Conservation (phyloP, 768 basidiomycete species). For the Tulasnella sp. region DNA sequence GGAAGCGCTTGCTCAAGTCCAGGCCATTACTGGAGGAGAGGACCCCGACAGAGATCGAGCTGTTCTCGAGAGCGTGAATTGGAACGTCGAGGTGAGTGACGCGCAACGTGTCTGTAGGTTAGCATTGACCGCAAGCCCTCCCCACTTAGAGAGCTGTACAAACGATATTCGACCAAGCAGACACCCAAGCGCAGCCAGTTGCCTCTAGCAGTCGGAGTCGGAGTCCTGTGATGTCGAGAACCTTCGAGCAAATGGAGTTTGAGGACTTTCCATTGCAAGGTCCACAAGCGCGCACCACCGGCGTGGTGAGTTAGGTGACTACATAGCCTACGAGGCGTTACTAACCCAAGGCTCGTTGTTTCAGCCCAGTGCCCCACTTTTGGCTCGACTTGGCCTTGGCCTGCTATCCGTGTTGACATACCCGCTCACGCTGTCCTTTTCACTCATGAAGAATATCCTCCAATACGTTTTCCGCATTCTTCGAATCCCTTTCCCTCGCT, state of each 20-base stretch:
- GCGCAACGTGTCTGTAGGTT: not conserved
- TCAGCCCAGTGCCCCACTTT: not conserved
- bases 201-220: constrained; percentile 31
- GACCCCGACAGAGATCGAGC: constrained; percentile 53
- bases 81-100: constrained; percentile 57
- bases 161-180: constrained; percentile 40
- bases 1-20: constrained; percentile 34
- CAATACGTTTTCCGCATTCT: constrained; percentile 57
- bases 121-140: constrained; percentile 5
- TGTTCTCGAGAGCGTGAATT: constrained; percentile 51
- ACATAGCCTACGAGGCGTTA: constrained; percentile 5
- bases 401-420: constrained; percentile 30
- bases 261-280: constrained; percentile 41
- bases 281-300: constrained; percentile 8
- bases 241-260: constrained; percentile 27
- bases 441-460: constrained; percentile 47
- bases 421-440: constrained; percentile 49
- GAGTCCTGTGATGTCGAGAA: not conserved
- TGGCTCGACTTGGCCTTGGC: constrained; percentile 18
- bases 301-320: constrained; percentile 18
- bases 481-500: constrained; percentile 54
- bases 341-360: not conserved
- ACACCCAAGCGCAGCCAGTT: constrained; percentile 19
- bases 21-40: constrained; percentile 46
- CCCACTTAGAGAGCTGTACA: constrained; percentile 44